Percentiles rank a stretch among this genome's conserved stretches.
Conservation (phyloP, 2,329 filamentous ascomycete genomes). For the Aspergillus eucalypticola region DNA sequence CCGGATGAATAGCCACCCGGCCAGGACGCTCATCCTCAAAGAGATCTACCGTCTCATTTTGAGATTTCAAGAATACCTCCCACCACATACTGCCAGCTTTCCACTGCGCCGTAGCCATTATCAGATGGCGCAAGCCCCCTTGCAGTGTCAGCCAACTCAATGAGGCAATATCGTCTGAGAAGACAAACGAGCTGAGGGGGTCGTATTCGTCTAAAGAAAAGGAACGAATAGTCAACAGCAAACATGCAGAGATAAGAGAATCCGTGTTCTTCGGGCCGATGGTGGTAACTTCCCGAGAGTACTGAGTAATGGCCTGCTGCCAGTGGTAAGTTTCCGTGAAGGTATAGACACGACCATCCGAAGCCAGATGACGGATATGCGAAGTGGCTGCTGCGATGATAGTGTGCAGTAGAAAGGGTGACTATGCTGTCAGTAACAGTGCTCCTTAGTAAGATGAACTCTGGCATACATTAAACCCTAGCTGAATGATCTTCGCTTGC, state of each 20-base stretch:
- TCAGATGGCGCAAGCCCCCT: conserved; percentile 35
- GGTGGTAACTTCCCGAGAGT: conserved; percentile 33
- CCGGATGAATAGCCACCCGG: conserved; percentile 29
- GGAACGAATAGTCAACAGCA: conserved; percentile 39
- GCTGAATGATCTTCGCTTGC: conserved; percentile 27
- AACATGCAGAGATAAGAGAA: conserved; percentile 39
- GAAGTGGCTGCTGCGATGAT: conserved; percentile 35
- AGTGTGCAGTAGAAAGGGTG: conserved; percentile 42
- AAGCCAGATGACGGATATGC: conserved; percentile 31
- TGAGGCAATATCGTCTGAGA: conserved; percentile 31
- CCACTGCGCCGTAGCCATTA: conserved; percentile 27
- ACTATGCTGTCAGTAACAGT: conserved; percentile 18
- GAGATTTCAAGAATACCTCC: conserved; percentile 31
- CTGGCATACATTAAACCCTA: conserved; percentile 34
- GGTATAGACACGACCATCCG: conserved; percentile 28
- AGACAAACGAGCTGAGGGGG: conserved; percentile 38
- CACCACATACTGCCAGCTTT: conserved; percentile 39
- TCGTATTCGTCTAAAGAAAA: conserved; percentile 34
- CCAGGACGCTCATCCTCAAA: conserved; percentile 34
- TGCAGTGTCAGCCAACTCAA: conserved; percentile 42
- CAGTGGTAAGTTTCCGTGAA: conserved; percentile 40
- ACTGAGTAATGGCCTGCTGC: conserved; percentile 38
- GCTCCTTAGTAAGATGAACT: not conserved
- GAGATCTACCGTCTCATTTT: conserved; percentile 18
- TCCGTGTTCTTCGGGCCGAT: conserved; percentile 39